These are phyloP conservation scores for Penicillium occitanis DNA, from an alignment of 2,329 filamentous ascomycete genomes.

Conservation along the genomic window DNA sequence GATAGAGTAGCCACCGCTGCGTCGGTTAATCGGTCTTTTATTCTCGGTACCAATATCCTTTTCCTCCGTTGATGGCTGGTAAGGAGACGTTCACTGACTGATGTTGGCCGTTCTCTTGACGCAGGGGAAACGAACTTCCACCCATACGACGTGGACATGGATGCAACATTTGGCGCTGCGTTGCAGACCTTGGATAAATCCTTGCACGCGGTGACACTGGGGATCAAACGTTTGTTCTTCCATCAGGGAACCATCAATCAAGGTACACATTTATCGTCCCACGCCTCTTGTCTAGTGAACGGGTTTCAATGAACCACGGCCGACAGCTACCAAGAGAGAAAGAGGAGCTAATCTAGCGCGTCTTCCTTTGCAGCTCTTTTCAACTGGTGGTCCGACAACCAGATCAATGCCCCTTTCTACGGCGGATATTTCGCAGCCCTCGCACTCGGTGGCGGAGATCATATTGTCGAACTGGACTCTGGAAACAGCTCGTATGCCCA, in stretches of 20 bases:
- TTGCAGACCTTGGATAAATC: conserved; percentile 1
- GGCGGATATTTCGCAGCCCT: conserved; percentile 5
- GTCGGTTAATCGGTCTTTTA: conserved; percentile 1
- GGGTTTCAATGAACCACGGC: neutral
- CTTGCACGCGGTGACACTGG: neutral
- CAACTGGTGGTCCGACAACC: conserved; percentile 9
- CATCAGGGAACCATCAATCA: conserved; percentile 12
- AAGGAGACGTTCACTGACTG: neutral
- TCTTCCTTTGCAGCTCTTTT: conserved; percentile 1
- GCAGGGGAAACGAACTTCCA: conserved; percentile 11
- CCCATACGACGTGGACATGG: conserved; percentile 7
- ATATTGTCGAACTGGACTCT: conserved; percentile 1
- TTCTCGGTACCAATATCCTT: conserved; percentile 5
- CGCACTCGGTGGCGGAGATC: neutral
- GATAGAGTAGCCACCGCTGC: conserved; percentile 3
- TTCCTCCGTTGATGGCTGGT: neutral
- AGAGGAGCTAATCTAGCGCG: neutral
- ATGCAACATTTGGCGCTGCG: conserved; percentile 6
- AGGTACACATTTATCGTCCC: neutral
- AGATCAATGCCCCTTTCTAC: conserved; percentile 9
- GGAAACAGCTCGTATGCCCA: neutral
- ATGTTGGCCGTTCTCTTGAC: neutral
- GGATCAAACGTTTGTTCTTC: conserved; percentile 7
- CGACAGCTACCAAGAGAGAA: neutral
- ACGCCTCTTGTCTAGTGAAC: neutral